Evolutionary conservation across 1,139 yeast species (phyloP), one percentile per base, ranked within the genome.

Genomic region (Suhomyces kunorum): DNA sequence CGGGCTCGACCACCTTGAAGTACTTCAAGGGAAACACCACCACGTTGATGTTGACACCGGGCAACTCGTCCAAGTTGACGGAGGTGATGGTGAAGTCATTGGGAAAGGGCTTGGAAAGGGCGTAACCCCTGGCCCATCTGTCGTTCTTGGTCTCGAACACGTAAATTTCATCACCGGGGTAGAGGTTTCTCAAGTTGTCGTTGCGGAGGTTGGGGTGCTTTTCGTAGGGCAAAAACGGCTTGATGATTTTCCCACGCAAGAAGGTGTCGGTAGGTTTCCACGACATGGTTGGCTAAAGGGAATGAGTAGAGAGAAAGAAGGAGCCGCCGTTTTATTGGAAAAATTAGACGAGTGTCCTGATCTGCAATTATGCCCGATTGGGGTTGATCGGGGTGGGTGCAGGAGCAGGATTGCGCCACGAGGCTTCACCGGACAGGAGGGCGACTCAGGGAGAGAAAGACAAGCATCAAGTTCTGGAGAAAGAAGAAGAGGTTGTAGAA

Each of bases 121-220:
- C 72, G 59, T 87, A 87, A 14, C 90, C 96, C 54, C 96, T 74
- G 26, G 83, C 89, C 96, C 96, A 87, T 45, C 76, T 76, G 12
- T 71, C 71, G 32, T 68, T 68, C 48, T 76, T 77, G 22, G 81
- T 71, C 59, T 88, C 96, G 55, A 88, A 86, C 25, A 87, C 68
- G 59, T 77, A 87, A 22, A 87, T 81, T 48, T 83, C 87, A 58
- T 88, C 95, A 26, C 96, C 96, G 15, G 88, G 83, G 55, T 81
- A 83, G 39, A 87, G 61, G 53, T 83, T 79, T 46, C 66, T 68
- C 61, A 76, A 76, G 49, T 61, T 57, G 3, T 58, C 66, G 47
- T 68, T 69, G 40, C 51, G 57, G 42, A 71, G 59, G 26, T 63
- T 62, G 9, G 77, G 76, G 48, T 68, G 71, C 42, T 69, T 71